Evolutionary conservation across 2,329 filamentous ascomycete species (phyloP).

Genomic region (Phialophora tarda): DNA sequence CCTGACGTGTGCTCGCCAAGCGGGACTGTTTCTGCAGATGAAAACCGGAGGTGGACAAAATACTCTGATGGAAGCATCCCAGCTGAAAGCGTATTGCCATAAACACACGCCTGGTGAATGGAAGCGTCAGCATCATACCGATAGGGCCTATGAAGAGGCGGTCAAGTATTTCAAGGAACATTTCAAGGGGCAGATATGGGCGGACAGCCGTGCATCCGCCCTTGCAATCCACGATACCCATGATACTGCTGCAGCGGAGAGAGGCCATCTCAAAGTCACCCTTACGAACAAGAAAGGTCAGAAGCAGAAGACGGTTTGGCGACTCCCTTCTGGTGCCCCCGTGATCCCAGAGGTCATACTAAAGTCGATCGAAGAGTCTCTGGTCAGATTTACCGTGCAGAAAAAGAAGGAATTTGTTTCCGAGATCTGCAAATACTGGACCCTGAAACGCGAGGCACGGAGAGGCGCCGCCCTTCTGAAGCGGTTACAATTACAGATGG

Average conservation of each 20-base stretch:
- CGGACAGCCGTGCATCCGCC: slow-evolving; percentile 83
- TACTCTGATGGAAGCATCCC: slow-evolving; percentile 77
- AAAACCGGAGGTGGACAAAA: slow-evolving; percentile 84
- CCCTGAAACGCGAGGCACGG: slow-evolving; percentile 89
- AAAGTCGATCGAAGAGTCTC: slow-evolving; percentile 80
- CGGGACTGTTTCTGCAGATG: slow-evolving; percentile 91
- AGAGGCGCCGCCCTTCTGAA: slow-evolving; percentile 91
- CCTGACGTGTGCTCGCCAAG: slow-evolving; percentile 89
- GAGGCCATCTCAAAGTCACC: slow-evolving; percentile 58
- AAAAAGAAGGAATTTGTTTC: slow-evolving; percentile 84
- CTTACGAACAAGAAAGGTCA: slow-evolving; percentile 63
- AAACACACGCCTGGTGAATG: slow-evolving; percentile 92
- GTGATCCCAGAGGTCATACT: slow-evolving; percentile 90
- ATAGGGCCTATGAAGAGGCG: slow-evolving; percentile 78
- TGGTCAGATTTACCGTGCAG: slow-evolving; percentile 80
- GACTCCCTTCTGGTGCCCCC: slow-evolving; percentile 89
- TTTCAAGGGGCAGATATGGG: slow-evolving; percentile 90
- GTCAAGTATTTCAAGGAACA: slow-evolving; percentile 87
- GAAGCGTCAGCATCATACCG: slow-evolving; percentile 81
- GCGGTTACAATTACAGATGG: slow-evolving; percentile 89
- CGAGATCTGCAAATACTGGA: slow-evolving; percentile 97
- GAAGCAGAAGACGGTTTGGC: slow-evolving; percentile 76
- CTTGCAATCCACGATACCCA: slow-evolving; percentile 74
- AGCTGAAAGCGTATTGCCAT: slow-evolving; percentile 94
- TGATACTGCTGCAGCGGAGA: slow-evolving; percentile 57